Evolutionary conservation across 140 eudicot genomes (phyloP), one percentile per base, ranked within the genome.

Genomic region (Flaveria floridana): DNA sequence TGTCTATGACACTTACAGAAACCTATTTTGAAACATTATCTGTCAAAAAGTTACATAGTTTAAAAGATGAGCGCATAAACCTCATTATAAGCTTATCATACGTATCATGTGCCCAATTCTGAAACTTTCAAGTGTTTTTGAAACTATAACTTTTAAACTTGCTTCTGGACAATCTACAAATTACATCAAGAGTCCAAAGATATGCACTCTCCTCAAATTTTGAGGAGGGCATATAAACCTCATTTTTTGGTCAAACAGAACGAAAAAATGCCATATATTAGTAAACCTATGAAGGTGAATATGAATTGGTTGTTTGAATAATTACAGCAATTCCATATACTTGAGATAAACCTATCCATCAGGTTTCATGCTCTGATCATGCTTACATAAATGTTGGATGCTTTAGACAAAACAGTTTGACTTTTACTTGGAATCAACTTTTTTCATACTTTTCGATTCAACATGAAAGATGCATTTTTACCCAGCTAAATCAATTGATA

Each of bases 121-220:
- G n/a, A 59, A 59, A 59, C 16, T 20, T 57, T 59, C 39, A 59
- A 23, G 65, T 59, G 65, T 59, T 23, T 23, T 59, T 21, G 65
- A 23, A 21, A 21, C 65, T 4, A 19, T 10, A 59, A 21, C n/a
- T 59, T 59, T 6, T 59, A 59, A 59, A 52, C 20, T 52, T 52
- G 58, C 58, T 52, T 15, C 58, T 52, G 58, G 58, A 52, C 58
- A n/a, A 5, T 52, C 58, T 52, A 52, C 16, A n/a, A 59, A 21
- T 59, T 21, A 23, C 37, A 21, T 59, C 39, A 21, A 37, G 58
- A 15, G 21, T 52, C 21, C 58, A 52, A 52, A 52, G 21, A 52
- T 48, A 48, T 10, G 18, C 55, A 48, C 55, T 48, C 55, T 48
- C 18, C 55, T 48, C 55, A 48, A 48, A 48, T 48, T 1, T 48